These are phyloP conservation scores for Trapa bicornis DNA, from an alignment of 345 rosid genomes.

Conservation along the genomic window DNA sequence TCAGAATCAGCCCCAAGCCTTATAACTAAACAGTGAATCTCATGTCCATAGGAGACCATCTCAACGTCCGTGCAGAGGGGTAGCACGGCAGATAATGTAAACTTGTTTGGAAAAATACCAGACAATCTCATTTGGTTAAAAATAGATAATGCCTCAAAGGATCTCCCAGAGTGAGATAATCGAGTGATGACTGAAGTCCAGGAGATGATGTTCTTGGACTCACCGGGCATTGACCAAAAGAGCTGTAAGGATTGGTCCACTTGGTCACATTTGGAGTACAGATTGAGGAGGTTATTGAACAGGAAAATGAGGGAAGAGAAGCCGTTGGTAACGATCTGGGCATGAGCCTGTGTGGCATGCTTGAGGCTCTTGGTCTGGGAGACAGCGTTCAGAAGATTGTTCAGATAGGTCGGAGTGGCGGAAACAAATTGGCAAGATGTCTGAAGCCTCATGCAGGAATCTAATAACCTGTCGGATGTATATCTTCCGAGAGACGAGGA, in stretches of 20 bases:
- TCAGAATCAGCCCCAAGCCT: conserved; percentile 16
- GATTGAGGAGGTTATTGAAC: conserved; percentile 31
- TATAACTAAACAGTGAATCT: conserved; percentile 21
- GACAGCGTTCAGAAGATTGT: conserved; percentile 15
- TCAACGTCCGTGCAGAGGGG: conserved; percentile 17
- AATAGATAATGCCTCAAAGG: conserved; percentile 18
- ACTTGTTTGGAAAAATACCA: conserved; percentile 26
- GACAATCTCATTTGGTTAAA: conserved; percentile 23
- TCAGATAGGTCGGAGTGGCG: conserved; percentile 12
- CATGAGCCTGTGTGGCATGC: conserved; percentile 23
- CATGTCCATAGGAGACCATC: conserved; percentile 16
- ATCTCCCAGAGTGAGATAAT: conserved; percentile 14
- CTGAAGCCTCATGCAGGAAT: not conserved
- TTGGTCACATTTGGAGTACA: conserved; percentile 20
- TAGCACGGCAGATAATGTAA: conserved; percentile 29
- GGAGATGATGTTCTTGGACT: conserved; percentile 19
- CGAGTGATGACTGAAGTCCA: conserved; percentile 31
- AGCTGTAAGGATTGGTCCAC: conserved; percentile 16
- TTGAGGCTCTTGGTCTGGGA: conserved; percentile 13
- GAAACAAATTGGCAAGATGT: not conserved
- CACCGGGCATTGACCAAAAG: conserved; percentile 15
- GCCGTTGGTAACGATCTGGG: conserved; percentile 23
- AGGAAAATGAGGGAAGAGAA: conserved; percentile 15
- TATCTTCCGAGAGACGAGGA: not conserved
- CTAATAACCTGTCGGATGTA: not conserved